Base-by-base conservation (phyloP, 345 rosid genomes). In the Cardiospermum halicacabum region DNA sequence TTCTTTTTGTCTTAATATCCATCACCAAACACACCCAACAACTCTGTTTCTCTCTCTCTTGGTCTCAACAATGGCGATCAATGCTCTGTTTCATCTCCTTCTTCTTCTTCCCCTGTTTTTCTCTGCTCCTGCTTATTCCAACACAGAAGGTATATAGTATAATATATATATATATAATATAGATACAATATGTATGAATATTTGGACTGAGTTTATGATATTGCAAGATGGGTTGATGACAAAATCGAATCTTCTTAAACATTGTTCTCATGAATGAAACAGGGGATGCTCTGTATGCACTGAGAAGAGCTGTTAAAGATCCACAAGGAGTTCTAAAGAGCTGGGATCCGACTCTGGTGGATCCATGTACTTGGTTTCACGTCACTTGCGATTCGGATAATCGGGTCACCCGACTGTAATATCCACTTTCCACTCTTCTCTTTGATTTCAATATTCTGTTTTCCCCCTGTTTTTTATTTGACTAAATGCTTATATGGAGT, bases 321-420 rank as follows among this genome's bases (percentile, higher is more conserved):
- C 89, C 89, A n/a, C 83, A 75, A 49, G 80, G 72, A 34, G 88
- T 82, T 63, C 83, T 87, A 12, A 60, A 79, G 73, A 84, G 93
- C 78, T 87, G 93, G 89, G 93, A 87, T 75, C 93, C 89, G 16
- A 87, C 86, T 11, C 74, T 84, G 62, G 89, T 84, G 28, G 93
- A 84, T 76, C 93, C 93, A 28, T 87, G 89, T 67, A 84, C 89
- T 68, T 87, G 93, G 93, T 87, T 87, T 63, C 93, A 87, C 43
- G 89, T 87, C 53, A 84, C 89, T 15, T 87, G 93, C 50, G 85
- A 87, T 28, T 42, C 72, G 32, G 80, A 82, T 30, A 81, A 74
- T 68, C 81, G 82, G 51, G 89, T 87, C 51, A 84, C 89, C 66
- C 80, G 93, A 21, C 75, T 87, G 93, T 87, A 72, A 77, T 79